Evolutionary conservation across 163 green algal genomes (phyloP).

Genomic region (Volvox carteri): DNA sequence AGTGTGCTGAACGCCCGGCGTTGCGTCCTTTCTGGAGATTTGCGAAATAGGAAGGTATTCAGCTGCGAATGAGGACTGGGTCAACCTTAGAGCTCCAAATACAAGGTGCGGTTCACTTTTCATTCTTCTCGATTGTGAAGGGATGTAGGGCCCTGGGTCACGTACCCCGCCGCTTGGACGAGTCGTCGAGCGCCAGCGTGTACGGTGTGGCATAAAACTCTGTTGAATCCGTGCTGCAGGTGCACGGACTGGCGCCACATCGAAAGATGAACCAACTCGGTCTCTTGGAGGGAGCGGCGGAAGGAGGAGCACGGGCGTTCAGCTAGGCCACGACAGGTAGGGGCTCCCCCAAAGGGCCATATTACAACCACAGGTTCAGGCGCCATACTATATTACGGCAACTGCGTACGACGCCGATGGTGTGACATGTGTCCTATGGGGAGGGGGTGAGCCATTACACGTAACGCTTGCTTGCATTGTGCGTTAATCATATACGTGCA

Average conservation of each 20-base stretch:
- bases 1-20: no score
- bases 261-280: background rate
- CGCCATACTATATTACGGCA: no score
- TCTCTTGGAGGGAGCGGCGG: background rate
- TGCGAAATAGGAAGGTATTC: no score
- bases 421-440: no score
- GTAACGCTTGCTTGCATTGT: no score
- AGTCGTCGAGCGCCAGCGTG: background rate
- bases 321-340: conserved; percentile 20
- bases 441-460: no score
- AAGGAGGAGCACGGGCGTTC: background rate
- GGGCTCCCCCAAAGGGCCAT: no score
- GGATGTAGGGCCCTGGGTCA: background rate
- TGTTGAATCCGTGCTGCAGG: no score
- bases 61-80: conserved; percentile 12
- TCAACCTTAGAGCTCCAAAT: conserved; percentile 22
- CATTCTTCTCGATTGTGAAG: background rate
- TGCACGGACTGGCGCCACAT: background rate
- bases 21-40: no score
- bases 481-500: no score
- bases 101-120: background rate
- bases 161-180: background rate
- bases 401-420: no score
- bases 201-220: background rate
- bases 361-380: no score